Conservation (phyloP, 352 stramenopile genomes). For the Elongisporangium prolatum region DNA sequence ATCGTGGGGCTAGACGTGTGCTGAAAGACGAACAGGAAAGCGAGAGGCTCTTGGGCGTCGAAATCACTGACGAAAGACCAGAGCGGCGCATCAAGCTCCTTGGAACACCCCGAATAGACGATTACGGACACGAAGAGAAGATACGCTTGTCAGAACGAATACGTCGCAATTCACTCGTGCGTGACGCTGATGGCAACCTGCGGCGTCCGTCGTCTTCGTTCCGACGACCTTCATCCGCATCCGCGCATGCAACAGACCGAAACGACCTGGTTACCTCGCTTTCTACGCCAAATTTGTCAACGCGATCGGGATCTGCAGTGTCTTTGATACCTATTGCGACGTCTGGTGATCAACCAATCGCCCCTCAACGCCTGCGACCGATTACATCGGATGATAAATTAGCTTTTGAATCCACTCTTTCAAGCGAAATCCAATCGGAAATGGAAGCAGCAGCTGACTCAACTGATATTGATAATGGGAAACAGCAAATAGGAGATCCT, state of each 20-base stretch:
- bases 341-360: background rate
- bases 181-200: slow-evolving; percentile 14
- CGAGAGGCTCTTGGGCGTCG: slow-evolving; percentile 34
- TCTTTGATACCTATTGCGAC: background rate
- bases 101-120: slow-evolving; percentile 3
- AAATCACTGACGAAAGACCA: slow-evolving; percentile 54
- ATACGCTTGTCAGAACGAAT: slow-evolving; percentile 11
- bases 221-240: background rate
- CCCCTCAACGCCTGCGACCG: background rate
- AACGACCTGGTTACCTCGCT: background rate
- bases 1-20: slow-evolving; percentile 24
- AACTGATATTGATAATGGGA: background rate
- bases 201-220: background rate
- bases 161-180: slow-evolving; percentile 13
- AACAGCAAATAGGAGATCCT: background rate
- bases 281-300: background rate
- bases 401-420: background rate
- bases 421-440: background rate
- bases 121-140: slow-evolving; percentile 8
- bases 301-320: background rate
- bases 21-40: slow-evolving; percentile 34
- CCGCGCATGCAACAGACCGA: background rate
- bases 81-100: slow-evolving; percentile 11
- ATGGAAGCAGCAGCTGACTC: background rate
- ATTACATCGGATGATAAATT: background rate